phyloP scores from a whole-genome alignment of 495 filamentous ascomycete species.

The Trichoderma reesei region DNA sequence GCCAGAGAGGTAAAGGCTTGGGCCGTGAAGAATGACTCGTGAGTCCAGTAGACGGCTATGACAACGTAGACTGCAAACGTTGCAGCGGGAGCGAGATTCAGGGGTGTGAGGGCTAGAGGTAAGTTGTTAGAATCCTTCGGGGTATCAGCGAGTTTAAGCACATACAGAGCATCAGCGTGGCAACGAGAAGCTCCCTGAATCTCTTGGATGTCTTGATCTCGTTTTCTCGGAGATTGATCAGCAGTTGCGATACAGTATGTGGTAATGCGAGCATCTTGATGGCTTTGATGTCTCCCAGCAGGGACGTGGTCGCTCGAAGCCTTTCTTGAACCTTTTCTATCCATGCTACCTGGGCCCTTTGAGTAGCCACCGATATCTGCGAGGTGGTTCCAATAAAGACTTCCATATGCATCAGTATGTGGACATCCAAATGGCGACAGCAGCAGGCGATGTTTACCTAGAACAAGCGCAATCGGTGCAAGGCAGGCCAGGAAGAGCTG shows the following conservation, averaged over 20 bases:
- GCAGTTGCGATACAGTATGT: constrained; percentile 18
- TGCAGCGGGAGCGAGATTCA: constrained; percentile 19
- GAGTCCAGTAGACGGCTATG: constrained; percentile 15
- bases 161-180: constrained; percentile 15
- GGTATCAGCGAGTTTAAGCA: neutral
- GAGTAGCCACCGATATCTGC: constrained; percentile 12
- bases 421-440: neutral
- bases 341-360: constrained; percentile 26
- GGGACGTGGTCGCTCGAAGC: constrained; percentile 23
- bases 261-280: constrained; percentile 35
- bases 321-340: constrained; percentile 27
- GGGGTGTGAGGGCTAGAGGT: constrained; percentile 36
- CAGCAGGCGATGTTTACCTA: neutral
- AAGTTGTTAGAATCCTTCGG: neutral
- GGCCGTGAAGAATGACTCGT: constrained; percentile 31
- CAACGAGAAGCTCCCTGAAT: constrained; percentile 39
- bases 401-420: neutral
- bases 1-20: constrained; percentile 48
- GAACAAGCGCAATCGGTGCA: constrained; percentile 15
- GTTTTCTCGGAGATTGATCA: constrained; percentile 39
- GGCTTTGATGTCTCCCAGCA: constrained; percentile 33
- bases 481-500: constrained; percentile 21
- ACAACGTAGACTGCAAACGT: constrained; percentile 23
- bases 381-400: constrained; percentile 21
- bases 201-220: constrained; percentile 46